Conservation (phyloP, 2,329 filamentous ascomycete genomes). For the Penicillium italicum region DNA sequence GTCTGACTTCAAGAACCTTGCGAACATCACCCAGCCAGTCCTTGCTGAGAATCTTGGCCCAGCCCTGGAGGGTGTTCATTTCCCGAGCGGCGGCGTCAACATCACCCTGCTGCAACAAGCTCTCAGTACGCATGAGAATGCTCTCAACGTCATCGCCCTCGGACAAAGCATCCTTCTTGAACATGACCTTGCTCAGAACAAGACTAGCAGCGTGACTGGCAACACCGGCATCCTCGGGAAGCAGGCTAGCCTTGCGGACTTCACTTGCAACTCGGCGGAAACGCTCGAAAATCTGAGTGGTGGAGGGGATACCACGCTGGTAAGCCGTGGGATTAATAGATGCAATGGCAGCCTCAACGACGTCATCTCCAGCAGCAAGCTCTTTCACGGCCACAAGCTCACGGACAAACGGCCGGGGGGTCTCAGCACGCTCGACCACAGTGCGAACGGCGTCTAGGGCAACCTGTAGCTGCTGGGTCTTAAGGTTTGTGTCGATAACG, state of each 20-base stretch:
- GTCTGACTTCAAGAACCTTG: slow-evolving; percentile 88
- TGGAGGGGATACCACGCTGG: slow-evolving; percentile 81
- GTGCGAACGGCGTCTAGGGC: slow-evolving; percentile 89
- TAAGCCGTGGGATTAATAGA: slow-evolving; percentile 93
- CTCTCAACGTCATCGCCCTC: slow-evolving; percentile 90
- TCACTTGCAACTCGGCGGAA: slow-evolving; percentile 90
- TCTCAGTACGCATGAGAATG: slow-evolving; percentile 84
- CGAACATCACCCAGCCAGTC: slow-evolving; percentile 92
- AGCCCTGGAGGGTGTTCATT: slow-evolving; percentile 88
- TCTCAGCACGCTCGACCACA: slow-evolving; percentile 69
- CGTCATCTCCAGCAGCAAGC: slow-evolving; percentile 75
- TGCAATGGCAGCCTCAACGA: slow-evolving; percentile 91
- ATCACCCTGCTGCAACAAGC: slow-evolving; percentile 85
- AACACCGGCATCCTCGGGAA: slow-evolving; percentile 90
- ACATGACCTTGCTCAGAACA: slow-evolving; percentile 87
- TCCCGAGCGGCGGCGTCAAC: slow-evolving; percentile 87
- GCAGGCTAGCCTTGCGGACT: slow-evolving; percentile 87
- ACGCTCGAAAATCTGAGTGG: slow-evolving; percentile 84
- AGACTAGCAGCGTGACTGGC: slow-evolving; percentile 90
- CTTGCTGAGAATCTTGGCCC: slow-evolving; percentile 90
- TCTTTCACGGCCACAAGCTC: slow-evolving; percentile 95
- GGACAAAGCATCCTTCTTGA: slow-evolving; percentile 86
- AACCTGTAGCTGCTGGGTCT: slow-evolving; percentile 93
- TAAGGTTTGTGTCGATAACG: slow-evolving; percentile 83
- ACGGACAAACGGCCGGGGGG: slow-evolving; percentile 79